Evolutionary conservation across 805 yeast genomes (phyloP).

Genomic region (Schwanniomyces occidentalis): DNA sequence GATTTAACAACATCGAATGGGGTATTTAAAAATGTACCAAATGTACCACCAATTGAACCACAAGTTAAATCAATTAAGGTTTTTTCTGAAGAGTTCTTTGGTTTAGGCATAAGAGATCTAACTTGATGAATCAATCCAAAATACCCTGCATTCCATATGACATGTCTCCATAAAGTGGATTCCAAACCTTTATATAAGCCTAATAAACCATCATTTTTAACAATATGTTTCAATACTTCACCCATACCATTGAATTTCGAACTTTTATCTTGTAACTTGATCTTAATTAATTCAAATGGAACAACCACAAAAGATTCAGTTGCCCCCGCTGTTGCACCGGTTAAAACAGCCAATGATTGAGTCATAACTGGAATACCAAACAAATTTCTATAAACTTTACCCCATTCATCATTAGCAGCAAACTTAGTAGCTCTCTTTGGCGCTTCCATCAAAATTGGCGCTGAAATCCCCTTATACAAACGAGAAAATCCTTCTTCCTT

Average conservation of each 20-base stretch:
- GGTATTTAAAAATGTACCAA: conserved; percentile 92
- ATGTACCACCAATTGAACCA: conserved; percentile 95
- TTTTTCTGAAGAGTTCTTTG: conserved; percentile 68
- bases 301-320: conserved; percentile 95
- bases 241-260: conserved; percentile 81
- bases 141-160: conserved; percentile 97
- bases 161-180: conserved; percentile 96
- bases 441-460: conserved; percentile 98
- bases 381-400: conserved; percentile 69
- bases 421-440: conserved; percentile 99
- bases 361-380: conserved; percentile 72
- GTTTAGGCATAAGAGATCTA: conserved; percentile 74
- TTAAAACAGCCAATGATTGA: conserved; percentile 81
- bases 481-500: conserved; percentile 81
- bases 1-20: conserved; percentile 98
- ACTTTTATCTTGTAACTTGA: conserved; percentile 86
- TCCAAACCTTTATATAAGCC: conserved; percentile 94
- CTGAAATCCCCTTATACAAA: conserved; percentile 89
- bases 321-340: conserved; percentile 99
- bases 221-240: conserved; percentile 74
- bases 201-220: conserved; percentile 72
- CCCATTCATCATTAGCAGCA: conserved; percentile 98
- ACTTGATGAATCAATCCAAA: conserved; percentile 93
- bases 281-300: conserved; percentile 95
- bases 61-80: conserved; percentile 85